Base-by-base conservation (phyloP, 1,284 basidiomycete species). In the Moesziomyces sp. region DNA sequence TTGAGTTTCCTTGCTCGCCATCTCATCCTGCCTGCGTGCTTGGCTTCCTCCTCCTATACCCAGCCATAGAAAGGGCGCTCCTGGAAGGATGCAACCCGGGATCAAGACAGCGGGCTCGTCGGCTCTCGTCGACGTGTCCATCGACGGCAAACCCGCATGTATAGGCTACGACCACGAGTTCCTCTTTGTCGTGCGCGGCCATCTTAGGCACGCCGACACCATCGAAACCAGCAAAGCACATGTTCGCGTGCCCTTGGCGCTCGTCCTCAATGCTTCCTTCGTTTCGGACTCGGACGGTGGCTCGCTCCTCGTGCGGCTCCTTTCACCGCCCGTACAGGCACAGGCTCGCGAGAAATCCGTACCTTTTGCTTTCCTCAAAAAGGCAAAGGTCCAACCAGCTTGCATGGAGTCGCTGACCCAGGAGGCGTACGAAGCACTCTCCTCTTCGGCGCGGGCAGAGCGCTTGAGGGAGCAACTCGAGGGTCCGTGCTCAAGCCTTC, bases 221-320 rank as follows among this genome's bases (percentile, higher is more conserved):
- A 55, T 65, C 5, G 30, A 62, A 26, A 43, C 45, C 42, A 52
- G 51, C 35, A 52, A 59, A 38, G 72, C 78, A 0, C 63, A 74
- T 24, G 52, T 78, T 23, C 65, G 72, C 26, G 69, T 80, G 3
- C 78, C 79, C 9, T 50, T 73, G 19, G 45, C 62, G 8, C 62
- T 80, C 13, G 70, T 81, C 6, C 73, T 81, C 45, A 64, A 77
- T 46, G 63, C 74, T 3, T 77, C 78, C 13, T 79, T 80, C 46
- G 77, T 81, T 10, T 56, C 75, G 16, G 79, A 81, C 60, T 75
- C 72, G 19, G 79, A 81, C 52, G 79, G 79, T 18, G 79, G 76
- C 38, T 78, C 78, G 26, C 73, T 80, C 18, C 69, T 77, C n/a
- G 61, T 81, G 9, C 71, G 78, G 6, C 54, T 79, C 14, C 52